Evolutionary conservation across 768 basidiomycete genomes (phyloP).

Genomic region (Termitomyces titanicus): DNA sequence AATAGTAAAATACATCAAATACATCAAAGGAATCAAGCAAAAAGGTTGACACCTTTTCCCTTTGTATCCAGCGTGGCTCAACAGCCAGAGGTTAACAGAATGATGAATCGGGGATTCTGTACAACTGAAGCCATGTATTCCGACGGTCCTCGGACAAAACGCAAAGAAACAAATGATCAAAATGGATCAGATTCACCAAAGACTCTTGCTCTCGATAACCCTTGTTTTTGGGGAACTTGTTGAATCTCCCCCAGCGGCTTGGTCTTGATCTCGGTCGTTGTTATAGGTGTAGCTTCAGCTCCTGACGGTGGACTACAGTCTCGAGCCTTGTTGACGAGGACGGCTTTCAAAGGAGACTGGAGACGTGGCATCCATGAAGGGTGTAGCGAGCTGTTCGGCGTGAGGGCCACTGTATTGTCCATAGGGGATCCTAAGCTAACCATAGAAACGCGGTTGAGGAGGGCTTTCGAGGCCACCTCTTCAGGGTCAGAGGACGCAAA

Average conservation of each 20-base stretch:
- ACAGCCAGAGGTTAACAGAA: not conserved
- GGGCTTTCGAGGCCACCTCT: not conserved
- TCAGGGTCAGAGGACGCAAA: not conserved
- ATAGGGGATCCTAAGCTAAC: not conserved
- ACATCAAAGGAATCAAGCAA: not conserved
- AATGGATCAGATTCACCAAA: slow-evolving; percentile 1
- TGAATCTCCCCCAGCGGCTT: not conserved
- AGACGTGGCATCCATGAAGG: not conserved
- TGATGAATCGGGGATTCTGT: not conserved
- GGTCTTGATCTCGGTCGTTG: not conserved
- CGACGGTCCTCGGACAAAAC: not conserved
- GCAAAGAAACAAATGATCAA: not conserved
- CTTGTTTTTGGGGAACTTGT: not conserved
- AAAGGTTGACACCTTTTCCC: not conserved
- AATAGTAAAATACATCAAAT: not conserved
- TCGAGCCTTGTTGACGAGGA: not conserved
- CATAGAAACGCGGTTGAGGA: not conserved
- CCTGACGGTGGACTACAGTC: not conserved
- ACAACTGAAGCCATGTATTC: not conserved
- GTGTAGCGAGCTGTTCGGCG: not conserved
- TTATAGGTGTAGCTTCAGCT: no score
- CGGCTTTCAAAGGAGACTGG: not conserved
- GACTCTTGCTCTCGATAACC: not conserved
- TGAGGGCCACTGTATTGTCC: not conserved
- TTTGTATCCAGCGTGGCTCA: not conserved